Conservation (phyloP, 2,329 filamentous ascomycete species). For the Pyricularia grisea region DNA sequence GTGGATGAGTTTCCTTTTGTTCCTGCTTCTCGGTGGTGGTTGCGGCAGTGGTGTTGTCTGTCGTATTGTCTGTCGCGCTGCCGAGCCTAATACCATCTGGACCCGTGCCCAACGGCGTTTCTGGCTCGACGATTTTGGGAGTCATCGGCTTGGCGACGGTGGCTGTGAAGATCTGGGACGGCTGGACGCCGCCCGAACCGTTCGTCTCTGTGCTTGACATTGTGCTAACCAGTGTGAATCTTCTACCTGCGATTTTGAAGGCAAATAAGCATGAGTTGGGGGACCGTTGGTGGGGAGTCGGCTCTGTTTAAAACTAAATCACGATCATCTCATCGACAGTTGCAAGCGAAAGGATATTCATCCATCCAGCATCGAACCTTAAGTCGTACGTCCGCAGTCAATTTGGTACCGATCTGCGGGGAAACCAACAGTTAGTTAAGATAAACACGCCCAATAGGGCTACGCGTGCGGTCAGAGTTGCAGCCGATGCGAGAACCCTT, state of each 20-base stretch:
- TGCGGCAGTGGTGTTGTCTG: neutral
- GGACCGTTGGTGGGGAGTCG: no score
- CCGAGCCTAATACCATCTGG: neutral
- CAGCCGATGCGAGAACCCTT: neutral
- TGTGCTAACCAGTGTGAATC: neutral
- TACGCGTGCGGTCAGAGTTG: neutral
- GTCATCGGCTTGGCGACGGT: neutral
- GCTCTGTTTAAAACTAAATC: neutral
- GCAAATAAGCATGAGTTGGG: no score
- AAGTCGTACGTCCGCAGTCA: neutral
- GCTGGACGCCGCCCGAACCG: neutral
- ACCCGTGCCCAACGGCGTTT: neutral
- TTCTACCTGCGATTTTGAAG: neutral
- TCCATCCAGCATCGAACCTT: neutral
- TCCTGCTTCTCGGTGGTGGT: neutral
- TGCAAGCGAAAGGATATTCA: neutral
- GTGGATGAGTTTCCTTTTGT: neutral
- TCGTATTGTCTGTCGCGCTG: neutral
- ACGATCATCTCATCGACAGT: neutral
- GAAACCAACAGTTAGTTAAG: neutral
- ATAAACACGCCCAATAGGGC: neutral
- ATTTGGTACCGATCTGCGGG: neutral
- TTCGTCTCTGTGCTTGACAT: neutral
- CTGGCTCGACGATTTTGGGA: neutral
- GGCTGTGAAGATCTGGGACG: neutral